Percentiles rank a stretch among this genome's conserved stretches.
These are phyloP conservation scores for Primulina eburnea DNA, from an alignment of 257 asterid genomes.

Conservation along the genomic window DNA sequence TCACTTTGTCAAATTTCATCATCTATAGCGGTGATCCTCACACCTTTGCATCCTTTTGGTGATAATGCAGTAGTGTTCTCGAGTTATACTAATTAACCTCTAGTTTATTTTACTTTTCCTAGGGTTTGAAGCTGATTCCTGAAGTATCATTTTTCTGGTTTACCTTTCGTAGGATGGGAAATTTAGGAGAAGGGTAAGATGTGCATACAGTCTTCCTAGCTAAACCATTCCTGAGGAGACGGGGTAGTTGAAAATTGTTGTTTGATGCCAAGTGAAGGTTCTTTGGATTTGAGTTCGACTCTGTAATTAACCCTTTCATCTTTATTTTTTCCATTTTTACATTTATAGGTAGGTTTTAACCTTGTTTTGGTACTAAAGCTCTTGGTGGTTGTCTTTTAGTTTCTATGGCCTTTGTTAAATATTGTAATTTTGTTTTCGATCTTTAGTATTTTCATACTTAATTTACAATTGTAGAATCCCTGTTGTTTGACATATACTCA, in stretches of 20 bases:
- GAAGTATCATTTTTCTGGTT: not conserved
- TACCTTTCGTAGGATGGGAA: not conserved
- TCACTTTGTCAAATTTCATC: not conserved
- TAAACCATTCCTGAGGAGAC: constrained; percentile 23
- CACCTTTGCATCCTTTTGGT: not conserved
- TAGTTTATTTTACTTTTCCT: not conserved
- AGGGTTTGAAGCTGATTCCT: not conserved
- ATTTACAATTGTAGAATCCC: not conserved
- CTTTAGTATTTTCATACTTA: not conserved
- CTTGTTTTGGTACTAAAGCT: constrained; percentile 16
- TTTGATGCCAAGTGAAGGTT: not conserved
- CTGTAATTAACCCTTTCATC: not conserved
- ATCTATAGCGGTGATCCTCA: not conserved
- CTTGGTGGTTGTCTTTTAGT: constrained; percentile 8
- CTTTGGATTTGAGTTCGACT: constrained; percentile 11
- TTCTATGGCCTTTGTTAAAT: constrained; percentile 6
- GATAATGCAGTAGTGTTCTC: not conserved
- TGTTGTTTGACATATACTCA: constrained; percentile 4
- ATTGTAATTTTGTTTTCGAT: not conserved
- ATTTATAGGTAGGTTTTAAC: constrained; percentile 16
- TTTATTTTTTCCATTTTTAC: constrained; percentile 15
- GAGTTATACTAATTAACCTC: not conserved
- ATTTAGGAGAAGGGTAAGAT: constrained; percentile 13
- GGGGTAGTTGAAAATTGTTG: constrained; percentile 9
- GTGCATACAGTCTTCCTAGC: constrained; percentile 25